Evolutionary conservation across 2,329 filamentous ascomycete genomes (phyloP), one percentile per base, ranked within the genome.

Genomic region (Zalaria obscura): DNA sequence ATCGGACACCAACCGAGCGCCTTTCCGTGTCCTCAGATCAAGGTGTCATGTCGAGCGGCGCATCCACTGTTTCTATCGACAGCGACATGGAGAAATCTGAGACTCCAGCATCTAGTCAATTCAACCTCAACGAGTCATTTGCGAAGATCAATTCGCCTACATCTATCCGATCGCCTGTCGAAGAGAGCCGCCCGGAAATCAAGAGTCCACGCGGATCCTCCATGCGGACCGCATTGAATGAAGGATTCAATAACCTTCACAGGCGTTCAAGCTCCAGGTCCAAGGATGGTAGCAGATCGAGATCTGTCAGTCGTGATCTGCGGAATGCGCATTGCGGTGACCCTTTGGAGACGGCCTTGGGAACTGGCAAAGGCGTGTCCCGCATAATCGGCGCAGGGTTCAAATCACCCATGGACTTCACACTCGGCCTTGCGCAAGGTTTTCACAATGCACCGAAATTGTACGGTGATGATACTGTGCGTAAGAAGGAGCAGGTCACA

Each of bases 401-500:
- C 50, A 45, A 49, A 37, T 72, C 75, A 0, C 79, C 79, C 0
- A 71, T 80, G 48, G 70, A 79, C 49, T 55, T 82, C 2, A 67
- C 71, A 0, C 59, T 81, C 34, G 75, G 76, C 0, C 54, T 83
- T 2, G 75, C 76, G 1, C 77, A 82, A 52, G 79, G 78, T 1
- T 82, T 83, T 47, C 78, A 83, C 55, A 83, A 83, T 48, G 77
- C 76, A 0, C 79, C 79, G 1, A 70, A 77, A 2, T 65, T 84
- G 0, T 84, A 83, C 49, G 79, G 78, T 9, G 80, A 84, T 50
- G 70, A 75, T 38, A 83, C 78, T 1, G 80, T 84, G 2, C 70
- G 80, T 3, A 69, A 70, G 2, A 75, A 76, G 1, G 68, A 69
- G 1, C 69, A 76, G 5, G 73, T 83, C 35, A 82, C 76, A 1